phyloP scores from a whole-genome alignment of 2,329 filamentous ascomycete genomes.

The Reticulascus tulasneorum region DNA sequence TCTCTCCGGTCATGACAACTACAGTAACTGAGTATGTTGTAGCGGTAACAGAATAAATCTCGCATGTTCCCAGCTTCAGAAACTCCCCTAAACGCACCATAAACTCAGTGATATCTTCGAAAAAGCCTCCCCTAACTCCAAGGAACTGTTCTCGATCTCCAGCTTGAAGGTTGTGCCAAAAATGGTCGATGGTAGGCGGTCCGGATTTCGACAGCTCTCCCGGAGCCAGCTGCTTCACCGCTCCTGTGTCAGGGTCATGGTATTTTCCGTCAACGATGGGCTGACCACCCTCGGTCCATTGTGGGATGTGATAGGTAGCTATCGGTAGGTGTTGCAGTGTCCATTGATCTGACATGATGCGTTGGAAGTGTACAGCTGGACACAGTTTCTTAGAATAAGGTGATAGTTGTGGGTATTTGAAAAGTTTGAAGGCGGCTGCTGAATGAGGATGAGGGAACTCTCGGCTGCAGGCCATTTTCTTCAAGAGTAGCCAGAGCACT shows the following conservation, averaged over 20 bases:
- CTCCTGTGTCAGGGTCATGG: background rate
- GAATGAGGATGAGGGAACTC: too few relatives aligned
- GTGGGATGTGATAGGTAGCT: too few relatives aligned
- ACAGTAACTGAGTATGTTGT: slow-evolving; percentile 4
- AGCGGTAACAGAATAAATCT: background rate
- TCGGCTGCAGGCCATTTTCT: too few relatives aligned
- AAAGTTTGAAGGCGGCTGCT: too few relatives aligned
- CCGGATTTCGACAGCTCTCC: background rate
- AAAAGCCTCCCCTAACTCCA: background rate
- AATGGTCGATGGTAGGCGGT: background rate
- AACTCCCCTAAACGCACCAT: slow-evolving; percentile 2
- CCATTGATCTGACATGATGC: too few relatives aligned
- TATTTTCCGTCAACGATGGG: background rate
- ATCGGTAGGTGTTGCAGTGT: too few relatives aligned
- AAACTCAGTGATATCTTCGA: background rate
- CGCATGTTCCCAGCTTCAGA: background rate
- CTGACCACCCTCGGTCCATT: too few relatives aligned
- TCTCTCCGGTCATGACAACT: slow-evolving; percentile 1
- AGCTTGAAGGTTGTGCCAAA: background rate
- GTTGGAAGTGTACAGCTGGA: too few relatives aligned
- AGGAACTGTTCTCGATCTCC: background rate
- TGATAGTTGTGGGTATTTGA: too few relatives aligned
- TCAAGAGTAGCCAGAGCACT: too few relatives aligned
- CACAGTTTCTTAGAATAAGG: too few relatives aligned
- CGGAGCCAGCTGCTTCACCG: background rate